A percentile compares a stretch with the other conserved stretches of the same genome.
Conservation (phyloP, 2,329 filamentous ascomycete species). For the Dendrostoma leiphaemia region DNA sequence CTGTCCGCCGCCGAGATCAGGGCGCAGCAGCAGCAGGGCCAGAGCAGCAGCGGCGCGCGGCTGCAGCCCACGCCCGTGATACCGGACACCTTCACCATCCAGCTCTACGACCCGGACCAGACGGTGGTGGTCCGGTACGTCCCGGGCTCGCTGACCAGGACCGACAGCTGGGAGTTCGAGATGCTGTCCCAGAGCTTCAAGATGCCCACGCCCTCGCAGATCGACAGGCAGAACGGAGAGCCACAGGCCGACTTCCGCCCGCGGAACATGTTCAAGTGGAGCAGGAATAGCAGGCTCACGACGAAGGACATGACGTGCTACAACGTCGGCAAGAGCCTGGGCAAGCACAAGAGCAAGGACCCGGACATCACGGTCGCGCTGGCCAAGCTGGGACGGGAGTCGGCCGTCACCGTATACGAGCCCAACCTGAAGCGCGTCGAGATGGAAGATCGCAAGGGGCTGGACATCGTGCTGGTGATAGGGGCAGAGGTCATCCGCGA, state of each 20-base stretch:
- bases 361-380: conserved; percentile 94
- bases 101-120: conserved; percentile 93
- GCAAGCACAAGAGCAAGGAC: conserved; percentile 78
- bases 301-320: conserved; percentile 88
- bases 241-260: conserved; percentile 53
- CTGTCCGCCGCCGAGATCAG: conserved; percentile 80
- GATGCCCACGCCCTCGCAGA: conserved; percentile 70
- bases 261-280: conserved; percentile 83
- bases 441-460: conserved; percentile 88
- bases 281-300: conserved; percentile 80
- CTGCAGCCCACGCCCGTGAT: conserved; percentile 66
- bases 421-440: conserved; percentile 88
- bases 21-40: conserved; percentile 40
- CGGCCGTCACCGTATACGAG: conserved; percentile 79
- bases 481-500: conserved; percentile 64
- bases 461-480: conserved; percentile 76
- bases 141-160: conserved; percentile 75
- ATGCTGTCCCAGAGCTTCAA: conserved; percentile 85
- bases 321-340: conserved; percentile 74
- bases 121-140: conserved; percentile 69
- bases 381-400: conserved; percentile 68
- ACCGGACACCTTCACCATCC: conserved; percentile 76
- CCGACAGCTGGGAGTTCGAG: conserved; percentile 86
- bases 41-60: conserved; percentile 32
- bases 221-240: conserved; percentile 66